A percentile compares a stretch with the other conserved stretches of the same genome.
These are phyloP conservation scores for Rhizomucor miehei DNA, from an alignment of 371 early-diverging fungal genomes.

Conservation along the genomic window DNA sequence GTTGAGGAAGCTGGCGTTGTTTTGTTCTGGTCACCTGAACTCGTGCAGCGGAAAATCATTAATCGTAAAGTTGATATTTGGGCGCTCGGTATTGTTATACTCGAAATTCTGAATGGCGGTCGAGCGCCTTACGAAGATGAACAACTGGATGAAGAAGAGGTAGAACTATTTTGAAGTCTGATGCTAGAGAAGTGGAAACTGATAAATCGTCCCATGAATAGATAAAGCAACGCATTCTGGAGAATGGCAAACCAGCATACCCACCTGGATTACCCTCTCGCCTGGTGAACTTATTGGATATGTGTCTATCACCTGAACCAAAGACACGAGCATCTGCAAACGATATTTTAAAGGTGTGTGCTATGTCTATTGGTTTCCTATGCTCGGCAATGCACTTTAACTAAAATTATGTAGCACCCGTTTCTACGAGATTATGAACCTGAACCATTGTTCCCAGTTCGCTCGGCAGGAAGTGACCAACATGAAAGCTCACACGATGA, in stretches of 20 bases:
- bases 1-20: constrained; percentile 53
- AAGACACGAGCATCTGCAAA: constrained; percentile 29
- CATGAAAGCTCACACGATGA: constrained; percentile 5
- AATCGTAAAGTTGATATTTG: constrained; percentile 47
- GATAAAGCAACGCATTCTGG: constrained; percentile 48
- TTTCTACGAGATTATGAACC: constrained; percentile 39
- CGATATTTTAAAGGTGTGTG: constrained; percentile 28
- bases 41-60: constrained; percentile 42
- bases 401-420: constrained; percentile 23
- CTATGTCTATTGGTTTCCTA: too few relatives aligned
- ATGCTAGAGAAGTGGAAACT: constrained; percentile 2
- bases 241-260: constrained; percentile 34
- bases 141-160: constrained; percentile 43
- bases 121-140: constrained; percentile 54
- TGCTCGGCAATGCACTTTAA: too few relatives aligned
- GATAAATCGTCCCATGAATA: constrained; percentile 8
- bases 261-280: constrained; percentile 35
- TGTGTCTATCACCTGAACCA: constrained; percentile 41
- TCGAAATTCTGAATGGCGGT: constrained; percentile 46
- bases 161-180: constrained; percentile 9
- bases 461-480: constrained; percentile 8
- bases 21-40: constrained; percentile 53
- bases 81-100: constrained; percentile 50
- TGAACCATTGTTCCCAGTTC: constrained; percentile 33
- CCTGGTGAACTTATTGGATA: constrained; percentile 34